Evolutionary conservation across 177 flowering plant genomes (phyloP), one percentile per base, ranked within the genome.

Genomic region (Vitis hybrid): DNA sequence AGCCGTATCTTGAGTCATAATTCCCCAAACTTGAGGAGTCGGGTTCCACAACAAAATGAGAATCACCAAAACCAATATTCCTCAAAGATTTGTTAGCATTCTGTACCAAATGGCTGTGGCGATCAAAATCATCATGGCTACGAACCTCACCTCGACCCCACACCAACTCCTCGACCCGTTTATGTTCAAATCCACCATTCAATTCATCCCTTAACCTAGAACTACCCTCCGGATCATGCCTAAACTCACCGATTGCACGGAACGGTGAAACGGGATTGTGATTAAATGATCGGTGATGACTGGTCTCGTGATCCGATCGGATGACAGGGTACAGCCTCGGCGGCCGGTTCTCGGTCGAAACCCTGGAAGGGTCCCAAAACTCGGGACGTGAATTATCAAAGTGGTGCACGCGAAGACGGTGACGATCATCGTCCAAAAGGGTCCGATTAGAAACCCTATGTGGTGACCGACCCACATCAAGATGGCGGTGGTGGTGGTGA

Each of bases 191-290:
- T 26, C 67, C 74, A 68, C 71, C 80, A 26, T 18, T 34, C 15
- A 54, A 56, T 63, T 65, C 72, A 19, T 62, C 73, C 39, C 74
- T 69, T 72, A 56, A 52, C 74, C 76, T 74, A 70, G 67, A 63
- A 74, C 56, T 51, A 23, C 68, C 18, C 48, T 71, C 74, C 32
- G 67, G 56, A 39, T 73, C 82, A 76, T 62, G 72, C 62, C 72
- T 77, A 63, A 65, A 57, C 17, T 62, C 49, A 56, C 75, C 69
- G 3, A 62, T 51, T 17, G 68, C 3, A 1, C 65, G 50, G 66
- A 54, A 67, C 11, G 75, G 74, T 4, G 80, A 70, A 23, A 62
- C 11, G 0, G 78, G 56, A 11, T 56, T 61, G 21, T 52, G 56
- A 54, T 68, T 66, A 56, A 59, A 64, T n/a, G 62, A 56, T 45